These are phyloP conservation scores for Elaeagnus macrophylla DNA, from an alignment of 306 rosid species.

Conservation along the genomic window DNA sequence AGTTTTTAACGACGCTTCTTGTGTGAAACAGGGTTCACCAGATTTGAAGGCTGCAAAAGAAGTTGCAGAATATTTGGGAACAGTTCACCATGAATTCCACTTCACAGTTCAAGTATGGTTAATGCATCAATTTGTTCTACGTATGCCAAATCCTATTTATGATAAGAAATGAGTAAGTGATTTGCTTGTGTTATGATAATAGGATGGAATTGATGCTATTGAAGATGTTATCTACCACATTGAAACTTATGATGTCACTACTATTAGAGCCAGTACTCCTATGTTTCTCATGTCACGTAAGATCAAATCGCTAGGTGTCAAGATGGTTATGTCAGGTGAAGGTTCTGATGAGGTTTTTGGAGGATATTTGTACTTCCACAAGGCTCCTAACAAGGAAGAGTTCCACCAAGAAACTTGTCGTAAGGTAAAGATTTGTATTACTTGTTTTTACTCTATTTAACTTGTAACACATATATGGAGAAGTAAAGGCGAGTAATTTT, in stretches of 20 bases:
- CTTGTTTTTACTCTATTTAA: not conserved
- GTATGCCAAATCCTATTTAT: not conserved
- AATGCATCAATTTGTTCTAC: not conserved
- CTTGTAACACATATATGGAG: not conserved
- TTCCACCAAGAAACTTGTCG: constrained; percentile 87
- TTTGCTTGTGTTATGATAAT: constrained; percentile 10
- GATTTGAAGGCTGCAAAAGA: constrained; percentile 94
- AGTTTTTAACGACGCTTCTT: not conserved
- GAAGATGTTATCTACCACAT: constrained; percentile 91
- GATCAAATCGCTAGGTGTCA: constrained; percentile 89
- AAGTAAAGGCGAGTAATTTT: not conserved
- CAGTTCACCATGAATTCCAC: constrained; percentile 81
- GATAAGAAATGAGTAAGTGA: constrained; percentile 1
- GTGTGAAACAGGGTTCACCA: constrained; percentile 68
- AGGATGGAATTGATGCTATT: constrained; percentile 97
- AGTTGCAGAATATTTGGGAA: constrained; percentile 87
- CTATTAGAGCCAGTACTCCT: constrained; percentile 94
- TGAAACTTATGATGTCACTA: constrained; percentile 92
- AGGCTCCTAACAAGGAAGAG: constrained; percentile 97
- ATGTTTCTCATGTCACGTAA: constrained; percentile 96
- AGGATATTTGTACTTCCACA: constrained; percentile 92
- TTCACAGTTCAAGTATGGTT: constrained; percentile 76
- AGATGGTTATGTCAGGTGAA: constrained; percentile 95
- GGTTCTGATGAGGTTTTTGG: constrained; percentile 97
- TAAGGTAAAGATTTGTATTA: constrained; percentile 44